Evolutionary conservation across 768 basidiomycete genomes (phyloP), one percentile per base, ranked within the genome.

Genomic region (Tulasnella sp.): DNA sequence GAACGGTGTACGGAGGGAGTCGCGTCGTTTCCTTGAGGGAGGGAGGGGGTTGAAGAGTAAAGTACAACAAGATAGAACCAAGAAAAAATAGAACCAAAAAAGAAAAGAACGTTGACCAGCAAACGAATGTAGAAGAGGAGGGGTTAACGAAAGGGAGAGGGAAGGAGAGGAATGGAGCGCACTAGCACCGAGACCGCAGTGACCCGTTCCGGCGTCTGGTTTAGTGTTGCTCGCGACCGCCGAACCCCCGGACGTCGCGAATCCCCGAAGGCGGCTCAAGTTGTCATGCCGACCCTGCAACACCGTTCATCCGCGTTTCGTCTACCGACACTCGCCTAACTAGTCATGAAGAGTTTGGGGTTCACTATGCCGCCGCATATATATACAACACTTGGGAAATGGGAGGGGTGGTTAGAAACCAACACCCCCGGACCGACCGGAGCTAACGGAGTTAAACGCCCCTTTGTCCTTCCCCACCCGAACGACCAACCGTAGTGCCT

Each of bases 41-140:
- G 70, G n/a, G 16, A 11, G 26, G 70, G 40, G 20, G 35, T 35
- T 9, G 3, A 4, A 71, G 70, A 37, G 37, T 72, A 72, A 46
- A 72, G 37, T 72, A 72, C 71, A 72, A 72, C 39, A 26, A 46
- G 39, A 15, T n/a, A 46, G 71, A 40, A 26, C 37, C 35, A 35
- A 44, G 16, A 72, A 72, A 72, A 20, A 72, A 46, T 40, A 1
- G 71, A 39, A 46, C 11, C 16, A 37, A 40, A 72, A 72, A 72
- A 42, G 13, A 40, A 72, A 40, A 46, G 71, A 72, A 29, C 71
- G 71, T 72, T 72, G 71, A 72, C 71, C 71, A 72, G 71, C 71
- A 72, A 72, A 72, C 71, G 71, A 72, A 46, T 72, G 71, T 40
- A 72, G 71, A 67, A 67, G 61, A 67, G 61, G 61, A 67, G 61